Conservation (phyloP, 2,329 filamentous ascomycete genomes). For the Chrysoporthe cubensis region DNA sequence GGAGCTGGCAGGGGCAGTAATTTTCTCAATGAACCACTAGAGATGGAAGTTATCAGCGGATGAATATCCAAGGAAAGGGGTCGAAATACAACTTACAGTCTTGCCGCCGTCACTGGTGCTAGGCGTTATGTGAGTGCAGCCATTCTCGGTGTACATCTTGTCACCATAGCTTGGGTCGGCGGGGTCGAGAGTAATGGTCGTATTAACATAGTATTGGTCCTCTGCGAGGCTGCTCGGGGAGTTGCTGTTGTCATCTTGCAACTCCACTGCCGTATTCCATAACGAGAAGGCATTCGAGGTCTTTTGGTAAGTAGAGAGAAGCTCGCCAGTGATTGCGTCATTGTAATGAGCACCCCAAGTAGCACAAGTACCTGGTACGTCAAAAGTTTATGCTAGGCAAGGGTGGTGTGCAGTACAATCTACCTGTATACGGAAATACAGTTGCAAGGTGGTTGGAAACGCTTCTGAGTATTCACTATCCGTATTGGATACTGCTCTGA, state of each 20-base stretch:
- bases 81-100: slow-evolving; percentile 18
- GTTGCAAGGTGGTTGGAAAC: too few relatives aligned
- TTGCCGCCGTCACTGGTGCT: slow-evolving; percentile 19
- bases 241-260: slow-evolving; percentile 18
- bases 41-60: neutral
- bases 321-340: slow-evolving; percentile 31
- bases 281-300: slow-evolving; percentile 33
- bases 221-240: slow-evolving; percentile 24
- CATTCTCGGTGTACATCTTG: slow-evolving; percentile 15
- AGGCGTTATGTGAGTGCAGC: slow-evolving; percentile 5
- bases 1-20: slow-evolving; percentile 21
- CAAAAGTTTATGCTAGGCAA: too few relatives aligned
- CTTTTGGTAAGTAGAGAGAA: slow-evolving; percentile 32
- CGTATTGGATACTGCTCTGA: too few relatives aligned
- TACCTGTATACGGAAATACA: too few relatives aligned
- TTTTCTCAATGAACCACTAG: slow-evolving; percentile 29
- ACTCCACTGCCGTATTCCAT: slow-evolving; percentile 32
- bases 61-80: neutral
- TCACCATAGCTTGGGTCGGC: slow-evolving; percentile 18
- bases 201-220: slow-evolving; percentile 27
- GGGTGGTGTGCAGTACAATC: too few relatives aligned
- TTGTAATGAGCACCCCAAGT: too few relatives aligned
- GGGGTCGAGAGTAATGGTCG: slow-evolving; percentile 24
- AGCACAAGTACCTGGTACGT: too few relatives aligned
- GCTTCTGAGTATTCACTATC: too few relatives aligned